These are phyloP conservation scores for Pseudoscleropodium purum DNA, from an alignment of 225 moss, liverwort and hornwort genomes.

Conservation along the genomic window DNA sequence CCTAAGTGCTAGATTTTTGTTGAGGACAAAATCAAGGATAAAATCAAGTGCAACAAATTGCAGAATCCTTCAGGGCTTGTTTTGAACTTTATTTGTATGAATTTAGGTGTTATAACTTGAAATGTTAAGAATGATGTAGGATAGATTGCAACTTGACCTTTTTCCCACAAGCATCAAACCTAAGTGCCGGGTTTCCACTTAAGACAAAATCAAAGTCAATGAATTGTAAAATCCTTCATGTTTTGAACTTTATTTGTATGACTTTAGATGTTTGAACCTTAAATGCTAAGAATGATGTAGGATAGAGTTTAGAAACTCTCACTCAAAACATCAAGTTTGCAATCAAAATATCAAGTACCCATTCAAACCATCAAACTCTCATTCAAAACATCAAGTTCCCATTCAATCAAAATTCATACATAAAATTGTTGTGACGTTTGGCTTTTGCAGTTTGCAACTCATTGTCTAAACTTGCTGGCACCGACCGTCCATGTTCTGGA, in stretches of 20 bases:
- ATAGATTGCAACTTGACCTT: too few relatives aligned
- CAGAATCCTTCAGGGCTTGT: not conserved
- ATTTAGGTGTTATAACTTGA: too few relatives aligned
- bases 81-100: not conserved
- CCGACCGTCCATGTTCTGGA: not conserved
- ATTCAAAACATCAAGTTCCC: not conserved
- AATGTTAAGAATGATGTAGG: too few relatives aligned
- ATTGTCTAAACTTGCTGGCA: not conserved
- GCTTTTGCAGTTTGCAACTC: not conserved
- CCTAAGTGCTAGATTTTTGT: fast-evolving
- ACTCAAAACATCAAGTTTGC: not conserved
- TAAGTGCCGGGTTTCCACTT: too few relatives aligned
- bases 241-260: too few relatives aligned
- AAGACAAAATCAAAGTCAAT: too few relatives aligned
- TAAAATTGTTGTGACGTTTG: not conserved
- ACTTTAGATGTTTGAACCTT: too few relatives aligned
- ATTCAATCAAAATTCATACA: not conserved
- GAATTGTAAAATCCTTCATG: too few relatives aligned
- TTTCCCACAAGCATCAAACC: too few relatives aligned
- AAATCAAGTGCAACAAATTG: fast-evolving
- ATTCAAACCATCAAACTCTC: not conserved
- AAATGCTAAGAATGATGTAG: not conserved
- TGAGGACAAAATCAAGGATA: not conserved
- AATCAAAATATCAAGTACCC: not conserved
- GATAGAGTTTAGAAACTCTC: not conserved